Evolutionary conservation across 2,329 filamentous ascomycete species (phyloP), one percentile per base, ranked within the genome.

Genomic region (Hymenoscyphus fraxineus): DNA sequence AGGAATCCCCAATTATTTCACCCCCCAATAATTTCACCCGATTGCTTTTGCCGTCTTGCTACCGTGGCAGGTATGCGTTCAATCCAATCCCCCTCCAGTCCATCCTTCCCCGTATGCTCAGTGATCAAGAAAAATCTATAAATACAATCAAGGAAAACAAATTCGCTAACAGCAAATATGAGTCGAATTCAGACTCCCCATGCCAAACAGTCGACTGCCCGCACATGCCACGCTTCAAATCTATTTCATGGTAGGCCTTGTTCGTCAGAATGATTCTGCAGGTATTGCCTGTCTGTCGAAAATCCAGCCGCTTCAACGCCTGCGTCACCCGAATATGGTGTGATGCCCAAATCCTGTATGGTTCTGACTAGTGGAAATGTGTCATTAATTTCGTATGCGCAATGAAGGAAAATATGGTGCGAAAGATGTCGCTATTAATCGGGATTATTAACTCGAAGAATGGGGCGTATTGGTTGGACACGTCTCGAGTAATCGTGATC

Each of bases 401-500:
- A 65, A 65, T 51, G 57, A 64, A 67, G 66, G 58, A 12, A 63
- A 65, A 62, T 62, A 40, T 35, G 55, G 32, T 39, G n/a, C n/a
- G 59, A 41, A 35, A 40, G 15, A 19, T 41, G 27, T 58, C 59
- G 58, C 19, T 58, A 40, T 60, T 88, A 85, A 63, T 88, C 85
- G 3, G 86, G 85, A 70, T 89, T 89, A 38, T 80, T 85, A 9
- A 85, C 85, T 68, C 86, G 80, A n/a, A 89, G 78, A 7, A 88
- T 84, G 7, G 71, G 69, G 31, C 67, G 69, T 70, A 82, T 78
- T 10, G 82, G 80, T 55, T 81, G 77, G 1, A 75, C 69, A 58
- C 73, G 79, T 67, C 86, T 79, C 47, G 86, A 88, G 72, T 89
- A 89, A 69, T 89, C 86, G 65, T 86, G 85, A 66, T 88, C 85